Evolutionary conservation across 1,284 basidiomycete species (phyloP), one percentile per base, ranked within the genome.

Genomic region (Anthracocystis panici-leucophaei): DNA sequence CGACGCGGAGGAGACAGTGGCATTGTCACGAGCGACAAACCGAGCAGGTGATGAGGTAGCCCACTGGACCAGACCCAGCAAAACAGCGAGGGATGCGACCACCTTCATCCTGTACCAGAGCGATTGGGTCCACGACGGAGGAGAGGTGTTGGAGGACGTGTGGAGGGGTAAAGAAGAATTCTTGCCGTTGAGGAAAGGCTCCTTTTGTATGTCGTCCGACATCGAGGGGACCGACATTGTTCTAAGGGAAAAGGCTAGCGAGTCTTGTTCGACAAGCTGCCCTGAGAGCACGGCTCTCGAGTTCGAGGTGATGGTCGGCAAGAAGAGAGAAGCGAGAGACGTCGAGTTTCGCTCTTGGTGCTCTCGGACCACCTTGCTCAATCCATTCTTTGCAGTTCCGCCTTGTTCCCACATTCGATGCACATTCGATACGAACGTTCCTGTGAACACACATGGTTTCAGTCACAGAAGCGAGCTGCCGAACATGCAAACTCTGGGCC

Each of bases 151-250:
- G 38, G 50, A 42, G n/a, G 56, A 18, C 11, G 40, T 23, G 11
- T 33, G 9, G 21, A 53, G 29, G 41, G 57, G 16, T 5, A 29
- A 16, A 16, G 45, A 35, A 42, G 42, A 35, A 18, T 8, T 1
- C 41, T 61, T 51, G 8, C 35, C n/a, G 31, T 53, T 25, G 8
- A 21, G 21, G 21, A 35, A 21, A 33, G 64, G 48, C 29, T 48
- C 49, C 64, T 72, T 72, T 72, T 72, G 60, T 63, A 72, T 55
- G 64, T 72, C 69, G 69, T 52, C 45, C 69, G 69, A 72, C 69
- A 72, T 72, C 60, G 27, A 59, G 1, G 20, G 18, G 21, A 18
- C 20, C 50, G 44, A 55, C 44, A 46, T 56, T 6, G 10, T 54
- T 16, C 12, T 40, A 31, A 6, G 40, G 9, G 27, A n/a, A 33